A percentile compares a stretch with the other conserved stretches of the same genome.
These are phyloP conservation scores for Pterocarpus santalinus DNA, from an alignment of 306 rosid species.

Conservation along the genomic window DNA sequence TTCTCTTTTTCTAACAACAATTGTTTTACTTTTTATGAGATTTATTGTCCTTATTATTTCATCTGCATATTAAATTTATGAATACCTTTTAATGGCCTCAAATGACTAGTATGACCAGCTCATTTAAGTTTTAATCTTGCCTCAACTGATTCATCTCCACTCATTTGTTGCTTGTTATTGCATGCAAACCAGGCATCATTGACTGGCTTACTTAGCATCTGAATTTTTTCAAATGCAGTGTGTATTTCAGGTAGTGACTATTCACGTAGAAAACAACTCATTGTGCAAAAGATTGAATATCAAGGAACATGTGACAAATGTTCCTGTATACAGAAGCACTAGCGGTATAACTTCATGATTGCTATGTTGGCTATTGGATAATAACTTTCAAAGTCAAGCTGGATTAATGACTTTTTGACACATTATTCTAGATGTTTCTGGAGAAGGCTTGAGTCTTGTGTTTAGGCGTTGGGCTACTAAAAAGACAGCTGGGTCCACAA, in stretches of 20 bases:
- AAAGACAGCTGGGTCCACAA: slow-evolving; percentile 86
- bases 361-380: slow-evolving; percentile 26
- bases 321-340: slow-evolving; percentile 68
- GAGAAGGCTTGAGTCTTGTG: slow-evolving; percentile 76
- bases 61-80: slow-evolving; percentile 23
- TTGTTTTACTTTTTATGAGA: not conserved
- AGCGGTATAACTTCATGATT: slow-evolving; percentile 57
- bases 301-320: slow-evolving; percentile 67
- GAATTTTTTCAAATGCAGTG: slow-evolving; percentile 4
- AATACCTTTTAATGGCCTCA: slow-evolving; percentile 3
- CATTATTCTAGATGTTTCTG: slow-evolving; percentile 64
- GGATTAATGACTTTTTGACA: slow-evolving; percentile 34
- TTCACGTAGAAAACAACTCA: slow-evolving; percentile 26
- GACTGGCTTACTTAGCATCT: slow-evolving; percentile 11
- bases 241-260: slow-evolving; percentile 44
- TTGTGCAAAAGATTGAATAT: slow-evolving; percentile 72
- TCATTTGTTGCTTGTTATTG: slow-evolving; percentile 19
- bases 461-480: slow-evolving; percentile 94
- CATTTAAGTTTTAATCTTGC: slow-evolving; percentile 21
- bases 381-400: slow-evolving; percentile 8
- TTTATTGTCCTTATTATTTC: not conserved
- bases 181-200: not conserved
- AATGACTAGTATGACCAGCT: not conserved
- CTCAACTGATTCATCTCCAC: slow-evolving; percentile 1
- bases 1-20: not conserved